Evolutionary conservation across 2,329 filamentous ascomycete genomes (phyloP).

Genomic region (Ophiobolus disseminans): DNA sequence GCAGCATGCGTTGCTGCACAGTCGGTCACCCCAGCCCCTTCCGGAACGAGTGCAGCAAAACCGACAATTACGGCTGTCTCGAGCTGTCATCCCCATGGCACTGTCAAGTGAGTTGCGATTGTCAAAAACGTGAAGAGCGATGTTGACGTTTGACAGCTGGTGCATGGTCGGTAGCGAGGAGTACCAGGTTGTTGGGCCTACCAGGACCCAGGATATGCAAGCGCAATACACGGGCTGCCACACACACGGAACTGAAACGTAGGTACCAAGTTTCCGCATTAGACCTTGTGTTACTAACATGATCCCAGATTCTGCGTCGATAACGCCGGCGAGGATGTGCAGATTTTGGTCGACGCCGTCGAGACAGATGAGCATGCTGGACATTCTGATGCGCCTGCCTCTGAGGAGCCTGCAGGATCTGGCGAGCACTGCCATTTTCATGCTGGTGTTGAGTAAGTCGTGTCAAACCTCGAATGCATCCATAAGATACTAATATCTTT

Average conservation of each 20-base stretch:
- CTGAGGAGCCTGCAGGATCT: constrained; percentile 25
- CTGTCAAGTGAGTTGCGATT: constrained; percentile 49
- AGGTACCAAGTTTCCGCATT: constrained; percentile 39
- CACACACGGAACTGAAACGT: constrained; percentile 65
- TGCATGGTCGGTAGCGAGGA: constrained; percentile 54
- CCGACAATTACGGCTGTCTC: constrained; percentile 57
- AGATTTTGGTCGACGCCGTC: constrained; percentile 55
- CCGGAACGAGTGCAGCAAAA: constrained; percentile 11
- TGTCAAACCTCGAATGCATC: neutral
- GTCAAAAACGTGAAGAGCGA: neutral
- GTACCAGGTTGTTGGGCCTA: constrained; percentile 59
- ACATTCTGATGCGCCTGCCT: constrained; percentile 23
- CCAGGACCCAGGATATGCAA: constrained; percentile 63
- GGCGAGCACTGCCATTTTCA: constrained; percentile 70
- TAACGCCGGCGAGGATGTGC: constrained; percentile 66
- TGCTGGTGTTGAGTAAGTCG: constrained; percentile 73
- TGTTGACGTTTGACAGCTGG: constrained; percentile 43
- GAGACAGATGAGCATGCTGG: constrained; percentile 23
- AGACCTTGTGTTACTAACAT: constrained; percentile 9
- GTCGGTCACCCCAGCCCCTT: constrained; percentile 12
- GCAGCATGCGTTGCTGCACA: constrained; percentile 25
- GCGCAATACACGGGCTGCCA: constrained; percentile 71
- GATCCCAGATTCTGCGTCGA: constrained; percentile 66
- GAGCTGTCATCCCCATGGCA: constrained; percentile 60
- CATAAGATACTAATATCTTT: constrained; percentile 35